Conservation (phyloP, 345 rosid genomes). For the Punica granatum region DNA sequence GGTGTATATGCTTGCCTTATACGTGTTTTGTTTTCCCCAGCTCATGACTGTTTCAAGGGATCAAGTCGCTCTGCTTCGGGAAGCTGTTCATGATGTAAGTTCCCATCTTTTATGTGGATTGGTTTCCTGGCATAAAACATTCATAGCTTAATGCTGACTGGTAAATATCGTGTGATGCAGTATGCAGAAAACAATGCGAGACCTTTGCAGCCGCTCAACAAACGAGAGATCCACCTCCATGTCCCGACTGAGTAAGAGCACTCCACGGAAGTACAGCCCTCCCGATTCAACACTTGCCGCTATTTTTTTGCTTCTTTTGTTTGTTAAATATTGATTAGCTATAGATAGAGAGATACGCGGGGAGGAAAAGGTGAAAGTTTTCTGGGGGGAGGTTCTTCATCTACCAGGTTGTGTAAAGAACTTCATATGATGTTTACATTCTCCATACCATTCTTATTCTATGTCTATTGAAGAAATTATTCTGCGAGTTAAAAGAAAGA, state of each 20-base stretch:
- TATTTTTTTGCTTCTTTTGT: background rate
- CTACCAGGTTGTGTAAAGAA: too few relatives aligned
- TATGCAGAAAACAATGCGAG: constrained; percentile 43
- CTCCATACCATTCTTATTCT: too few relatives aligned
- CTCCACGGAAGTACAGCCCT: constrained; percentile 9
- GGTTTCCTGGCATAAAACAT: background rate
- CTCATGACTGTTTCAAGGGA: constrained; percentile 27
- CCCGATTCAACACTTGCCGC: background rate
- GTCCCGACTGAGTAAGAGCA: background rate
- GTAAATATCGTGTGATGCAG: constrained; percentile 21
- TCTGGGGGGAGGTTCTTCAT: too few relatives aligned
- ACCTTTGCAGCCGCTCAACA: constrained; percentile 37
- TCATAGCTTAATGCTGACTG: background rate
- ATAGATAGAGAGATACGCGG: too few relatives aligned
- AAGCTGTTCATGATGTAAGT: constrained; percentile 51
- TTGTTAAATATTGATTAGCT: too few relatives aligned
- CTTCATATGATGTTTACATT: too few relatives aligned
- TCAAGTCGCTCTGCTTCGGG: constrained; percentile 34
- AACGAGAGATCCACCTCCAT: constrained; percentile 14
- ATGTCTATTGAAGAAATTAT: too few relatives aligned
- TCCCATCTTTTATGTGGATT: background rate
- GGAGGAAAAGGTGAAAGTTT: too few relatives aligned
- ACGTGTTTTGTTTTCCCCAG: constrained; percentile 16
- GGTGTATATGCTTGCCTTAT: too few relatives aligned
- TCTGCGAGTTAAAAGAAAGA: too few relatives aligned